Conservation (phyloP, 345 rosid species). For the Arabis alpina region DNA sequence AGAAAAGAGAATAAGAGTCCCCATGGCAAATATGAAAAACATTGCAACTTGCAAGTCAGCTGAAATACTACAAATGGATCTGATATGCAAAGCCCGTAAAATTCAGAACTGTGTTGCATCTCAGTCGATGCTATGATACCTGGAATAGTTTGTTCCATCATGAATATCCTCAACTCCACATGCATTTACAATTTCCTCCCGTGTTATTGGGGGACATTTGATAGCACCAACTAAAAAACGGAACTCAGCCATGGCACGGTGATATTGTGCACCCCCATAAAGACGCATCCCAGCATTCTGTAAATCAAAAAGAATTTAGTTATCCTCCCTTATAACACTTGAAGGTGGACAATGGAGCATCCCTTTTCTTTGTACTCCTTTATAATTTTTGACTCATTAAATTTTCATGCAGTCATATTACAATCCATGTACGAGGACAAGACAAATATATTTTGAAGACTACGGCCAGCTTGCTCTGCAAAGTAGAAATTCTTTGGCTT, state of each 20-base stretch:
- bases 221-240: constrained; percentile 91
- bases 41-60: constrained; percentile 9
- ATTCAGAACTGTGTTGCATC: constrained; percentile 16
- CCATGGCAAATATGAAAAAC: constrained; percentile 3
- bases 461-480: constrained; percentile 10
- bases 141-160: constrained; percentile 95
- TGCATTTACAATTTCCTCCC: constrained; percentile 96
- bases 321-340: constrained; percentile 9
- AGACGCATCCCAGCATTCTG: constrained; percentile 97
- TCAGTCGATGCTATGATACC: constrained; percentile 49
- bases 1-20: constrained; percentile 32
- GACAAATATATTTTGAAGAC: constrained; percentile 12
- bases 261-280: constrained; percentile 97
- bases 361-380: constrained; percentile 17
- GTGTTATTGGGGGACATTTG: constrained; percentile 88
- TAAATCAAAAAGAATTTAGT: constrained; percentile 24
- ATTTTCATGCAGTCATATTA: constrained; percentile 13
- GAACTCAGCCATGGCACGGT: constrained; percentile 96
- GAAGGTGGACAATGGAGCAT: constrained; percentile 10
- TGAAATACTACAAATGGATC: constrained; percentile 6
- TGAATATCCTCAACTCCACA: constrained; percentile 98
- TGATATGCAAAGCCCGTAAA: constrained; percentile 32
- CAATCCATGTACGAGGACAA: constrained; percentile 5
- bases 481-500: neutral
- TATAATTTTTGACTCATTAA: neutral